Base-by-base conservation (phyloP, 2,329 filamentous ascomycete genomes). In the Xylaria sp. region DNA sequence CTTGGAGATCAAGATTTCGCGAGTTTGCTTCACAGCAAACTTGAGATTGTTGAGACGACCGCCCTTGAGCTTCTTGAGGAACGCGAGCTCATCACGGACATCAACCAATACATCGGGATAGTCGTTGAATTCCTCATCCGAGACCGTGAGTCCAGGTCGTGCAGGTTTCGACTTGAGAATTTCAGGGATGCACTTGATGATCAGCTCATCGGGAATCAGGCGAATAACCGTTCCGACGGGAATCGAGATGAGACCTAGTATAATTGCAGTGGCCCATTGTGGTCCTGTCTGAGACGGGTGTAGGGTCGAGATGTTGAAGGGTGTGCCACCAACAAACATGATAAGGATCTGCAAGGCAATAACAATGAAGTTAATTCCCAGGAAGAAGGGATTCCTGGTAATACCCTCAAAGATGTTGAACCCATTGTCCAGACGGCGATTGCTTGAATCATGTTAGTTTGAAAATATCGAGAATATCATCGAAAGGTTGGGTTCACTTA, bases 321-420 rank as follows among this genome's bases (percentile, higher is more conserved):
- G 91, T 7, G 79, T 76, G 37, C 91, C 90, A 65, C 93, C 93
- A 54, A 96, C 84, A 69, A 90, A 94, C 68, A 97, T 83, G 72
- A 97, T 97, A 74, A 97, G 82, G 30, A 94, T 79, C 72, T 97
- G 93, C 19, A 90, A 91, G 64, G 86, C 92, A 66, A 93, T 85
- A 89, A 97, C 97, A 73, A 96, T 81, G 61, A 81, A 70, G 76
- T 92, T 92, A 74, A 97, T 97, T 46, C 76, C 83, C 44, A 95
- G 83, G 78, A 97, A 97, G 80, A 95, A 96, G 76, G 82, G 89
- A 74, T 97, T 97, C 71, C 84, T 84, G 30, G 82, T 82, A 60
- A 97, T 83, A 57, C 91, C 91, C 72, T 97, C 93, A 62, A 97
- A 93, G 63, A 97, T 92, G 76, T 97, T 97, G 80, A 96, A 92